Conservation (phyloP, 768 basidiomycete genomes). For the Pholiota molesta region DNA sequence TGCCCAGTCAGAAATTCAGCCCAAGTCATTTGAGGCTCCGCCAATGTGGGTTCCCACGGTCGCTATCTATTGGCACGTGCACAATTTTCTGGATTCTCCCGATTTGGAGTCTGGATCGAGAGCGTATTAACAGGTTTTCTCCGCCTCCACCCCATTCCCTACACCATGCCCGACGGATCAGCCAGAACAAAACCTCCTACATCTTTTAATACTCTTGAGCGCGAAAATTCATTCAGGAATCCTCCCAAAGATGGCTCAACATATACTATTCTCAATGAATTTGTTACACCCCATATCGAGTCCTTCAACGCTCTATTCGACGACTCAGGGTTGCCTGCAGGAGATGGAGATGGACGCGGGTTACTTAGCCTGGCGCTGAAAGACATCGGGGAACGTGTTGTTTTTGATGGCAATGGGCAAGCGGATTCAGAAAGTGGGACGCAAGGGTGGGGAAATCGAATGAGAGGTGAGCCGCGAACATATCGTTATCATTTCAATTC, state of each 20-base stretch:
- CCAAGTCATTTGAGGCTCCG: conserved; percentile 40
- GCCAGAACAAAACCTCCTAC: conserved; percentile 39
- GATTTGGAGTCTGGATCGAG: conserved; percentile 11
- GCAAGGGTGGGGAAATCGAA: conserved; percentile 77
- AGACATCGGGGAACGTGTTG: conserved; percentile 90
- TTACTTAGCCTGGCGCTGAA: conserved; percentile 76
- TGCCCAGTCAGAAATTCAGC: conserved; percentile 20
- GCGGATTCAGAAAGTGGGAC: conserved; percentile 54
- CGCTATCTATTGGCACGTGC: conserved; percentile 31
- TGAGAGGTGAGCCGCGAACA: conserved; percentile 67
- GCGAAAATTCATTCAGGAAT: conserved; percentile 77
- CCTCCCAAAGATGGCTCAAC: conserved; percentile 72
- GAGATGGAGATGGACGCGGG: conserved; percentile 79
- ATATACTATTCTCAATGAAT: conserved; percentile 85
- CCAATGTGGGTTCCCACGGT: conserved; percentile 22
- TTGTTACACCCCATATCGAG: conserved; percentile 92
- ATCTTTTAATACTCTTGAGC: conserved; percentile 80
- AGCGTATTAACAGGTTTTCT: conserved; percentile 12
- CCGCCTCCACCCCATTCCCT: conserved; percentile 10
- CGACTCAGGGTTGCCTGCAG: conserved; percentile 77
- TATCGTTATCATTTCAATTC: not conserved
- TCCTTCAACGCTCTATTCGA: conserved; percentile 97
- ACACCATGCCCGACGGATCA: conserved; percentile 56
- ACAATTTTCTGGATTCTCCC: conserved; percentile 28
- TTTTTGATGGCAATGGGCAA: conserved; percentile 78